Evolutionary conservation across 352 stramenopile species (phyloP).

Genomic region (Lagenidium giganteum): DNA sequence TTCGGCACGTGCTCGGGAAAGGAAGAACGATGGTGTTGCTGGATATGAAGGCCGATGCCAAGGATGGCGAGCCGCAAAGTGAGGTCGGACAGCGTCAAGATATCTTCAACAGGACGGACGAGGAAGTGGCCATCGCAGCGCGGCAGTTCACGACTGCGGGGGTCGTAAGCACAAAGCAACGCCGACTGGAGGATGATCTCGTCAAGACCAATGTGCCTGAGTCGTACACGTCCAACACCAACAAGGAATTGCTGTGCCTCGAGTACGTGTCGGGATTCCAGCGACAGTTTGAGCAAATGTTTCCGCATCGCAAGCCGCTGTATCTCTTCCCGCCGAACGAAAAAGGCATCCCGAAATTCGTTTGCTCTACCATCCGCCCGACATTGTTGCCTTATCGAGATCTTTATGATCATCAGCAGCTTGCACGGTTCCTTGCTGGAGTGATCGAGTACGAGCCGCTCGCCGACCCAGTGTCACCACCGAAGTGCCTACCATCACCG

Average conservation of each 20-base stretch:
- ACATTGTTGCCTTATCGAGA: slow-evolving; percentile 90
- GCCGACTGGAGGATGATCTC: slow-evolving; percentile 60
- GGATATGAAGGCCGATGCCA: slow-evolving; percentile 48
- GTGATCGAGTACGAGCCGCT: slow-evolving; percentile 93
- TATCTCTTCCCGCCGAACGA: slow-evolving; percentile 92
- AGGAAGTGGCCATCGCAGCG: slow-evolving; percentile 47
- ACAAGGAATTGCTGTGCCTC: slow-evolving; percentile 91
- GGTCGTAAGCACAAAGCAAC: slow-evolving; percentile 77
- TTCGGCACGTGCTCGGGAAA: no score
- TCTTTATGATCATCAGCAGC: slow-evolving; percentile 87
- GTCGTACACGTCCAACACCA: slow-evolving; percentile 58
- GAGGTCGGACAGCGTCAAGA: slow-evolving; percentile 44
- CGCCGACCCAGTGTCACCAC: slow-evolving; percentile 67
- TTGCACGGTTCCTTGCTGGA: slow-evolving; percentile 87
- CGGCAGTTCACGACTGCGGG: slow-evolving; percentile 71
- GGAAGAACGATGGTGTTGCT: slow-evolving; percentile 33
- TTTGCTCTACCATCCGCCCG: slow-evolving; percentile 92
- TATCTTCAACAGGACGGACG: slow-evolving; percentile 45
- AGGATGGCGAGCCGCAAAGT: slow-evolving; percentile 23
- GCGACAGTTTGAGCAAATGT: slow-evolving; percentile 87
- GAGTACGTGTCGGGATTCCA: slow-evolving; percentile 92
- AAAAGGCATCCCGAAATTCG: slow-evolving; percentile 90
- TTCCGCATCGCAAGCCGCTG: slow-evolving; percentile 62
- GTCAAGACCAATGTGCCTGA: slow-evolving; percentile 16
- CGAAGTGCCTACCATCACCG: slow-evolving; percentile 75